Percentiles rank a stretch among this genome's conserved stretches.
These are phyloP conservation scores for Phytophthora cryptogea DNA, from an alignment of 352 stramenopile genomes.

Conservation along the genomic window DNA sequence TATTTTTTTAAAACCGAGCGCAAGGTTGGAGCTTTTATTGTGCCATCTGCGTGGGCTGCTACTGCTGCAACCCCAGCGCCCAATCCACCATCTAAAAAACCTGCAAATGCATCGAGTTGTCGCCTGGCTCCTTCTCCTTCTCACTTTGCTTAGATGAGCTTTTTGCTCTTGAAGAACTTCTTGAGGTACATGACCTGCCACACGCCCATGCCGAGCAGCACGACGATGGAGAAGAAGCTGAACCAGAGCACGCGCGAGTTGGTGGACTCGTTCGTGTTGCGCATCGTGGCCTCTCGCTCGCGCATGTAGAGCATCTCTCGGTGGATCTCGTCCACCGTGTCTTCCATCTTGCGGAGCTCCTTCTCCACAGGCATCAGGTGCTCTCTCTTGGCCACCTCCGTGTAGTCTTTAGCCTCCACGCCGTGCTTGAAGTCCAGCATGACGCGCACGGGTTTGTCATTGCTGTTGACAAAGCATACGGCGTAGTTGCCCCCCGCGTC, in stretches of 20 bases:
- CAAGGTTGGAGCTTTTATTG: background rate
- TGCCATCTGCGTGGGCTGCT: slow-evolving; percentile 1
- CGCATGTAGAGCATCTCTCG: slow-evolving; percentile 92
- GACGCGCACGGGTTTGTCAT: slow-evolving; percentile 73
- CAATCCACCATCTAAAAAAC: slow-evolving; percentile 21
- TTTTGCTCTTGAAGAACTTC: slow-evolving; percentile 94
- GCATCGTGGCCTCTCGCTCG: slow-evolving; percentile 83
- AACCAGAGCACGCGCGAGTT: slow-evolving; percentile 91
- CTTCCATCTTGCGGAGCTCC: slow-evolving; percentile 90
- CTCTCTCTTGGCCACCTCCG: slow-evolving; percentile 87
- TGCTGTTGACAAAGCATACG: slow-evolving; percentile 85
- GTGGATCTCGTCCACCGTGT: slow-evolving; percentile 89
- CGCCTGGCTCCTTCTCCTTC: background rate
- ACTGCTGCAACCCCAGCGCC: slow-evolving; percentile 5
- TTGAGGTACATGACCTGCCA: slow-evolving; percentile 92
- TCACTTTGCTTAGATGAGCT: slow-evolving; percentile 73
- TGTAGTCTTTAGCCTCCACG: slow-evolving; percentile 90
- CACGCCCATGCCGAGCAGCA: slow-evolving; percentile 84
- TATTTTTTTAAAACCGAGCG: slow-evolving; percentile 24
- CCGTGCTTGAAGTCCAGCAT: slow-evolving; percentile 89
- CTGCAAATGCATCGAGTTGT: background rate
- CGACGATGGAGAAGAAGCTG: slow-evolving; percentile 88
- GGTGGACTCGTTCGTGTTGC: slow-evolving; percentile 90
- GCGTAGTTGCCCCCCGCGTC: slow-evolving; percentile 68
- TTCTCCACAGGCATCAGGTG: slow-evolving; percentile 90